Conservation (phyloP, 257 asterid species). For the Pogostemon cablin region DNA sequence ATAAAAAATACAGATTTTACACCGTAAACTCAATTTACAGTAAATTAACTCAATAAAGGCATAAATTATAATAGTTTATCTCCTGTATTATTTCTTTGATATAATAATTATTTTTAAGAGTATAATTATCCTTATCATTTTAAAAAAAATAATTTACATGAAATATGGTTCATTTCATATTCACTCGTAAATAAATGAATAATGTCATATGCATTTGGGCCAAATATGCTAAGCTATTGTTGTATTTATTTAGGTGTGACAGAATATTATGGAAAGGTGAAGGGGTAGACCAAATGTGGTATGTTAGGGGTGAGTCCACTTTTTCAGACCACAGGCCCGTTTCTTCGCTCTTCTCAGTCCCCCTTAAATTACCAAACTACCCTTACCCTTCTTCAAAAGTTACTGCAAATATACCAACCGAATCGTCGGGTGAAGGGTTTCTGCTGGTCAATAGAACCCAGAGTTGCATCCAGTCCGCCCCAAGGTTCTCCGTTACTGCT, state of each 20-base stretch:
- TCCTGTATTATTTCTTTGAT: too few species aligned
- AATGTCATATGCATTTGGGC: too few species aligned
- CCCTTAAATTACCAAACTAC: slow-evolving; percentile 36
- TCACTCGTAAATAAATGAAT: too few species aligned
- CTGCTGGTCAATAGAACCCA: slow-evolving; percentile 36
- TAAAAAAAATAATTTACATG: too few species aligned
- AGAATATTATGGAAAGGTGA: slow-evolving; percentile 90
- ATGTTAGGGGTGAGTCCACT: slow-evolving; percentile 73
- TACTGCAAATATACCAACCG: slow-evolving; percentile 7
- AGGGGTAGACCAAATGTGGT: slow-evolving; percentile 73
- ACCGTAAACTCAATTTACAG: too few species aligned
- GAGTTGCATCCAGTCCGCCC: slow-evolving; percentile 44
- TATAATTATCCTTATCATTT: too few species aligned
- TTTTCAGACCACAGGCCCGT: slow-evolving; percentile 97
- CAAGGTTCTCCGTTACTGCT: slow-evolving; percentile 35
- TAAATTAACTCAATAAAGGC: too few species aligned
- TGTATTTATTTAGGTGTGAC: slow-evolving; percentile 68
- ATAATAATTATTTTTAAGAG: too few species aligned
- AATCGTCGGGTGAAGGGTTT: slow-evolving; percentile 28
- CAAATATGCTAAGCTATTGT: too few species aligned
- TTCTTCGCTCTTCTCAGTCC: slow-evolving; percentile 62
- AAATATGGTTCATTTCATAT: too few species aligned
- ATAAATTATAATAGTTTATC: too few species aligned
- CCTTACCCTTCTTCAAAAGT: slow-evolving; percentile 25
- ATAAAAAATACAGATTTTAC: too few species aligned